These are phyloP conservation scores for Pisolithus sp. DNA, from an alignment of 768 basidiomycete species.

Conservation along the genomic window DNA sequence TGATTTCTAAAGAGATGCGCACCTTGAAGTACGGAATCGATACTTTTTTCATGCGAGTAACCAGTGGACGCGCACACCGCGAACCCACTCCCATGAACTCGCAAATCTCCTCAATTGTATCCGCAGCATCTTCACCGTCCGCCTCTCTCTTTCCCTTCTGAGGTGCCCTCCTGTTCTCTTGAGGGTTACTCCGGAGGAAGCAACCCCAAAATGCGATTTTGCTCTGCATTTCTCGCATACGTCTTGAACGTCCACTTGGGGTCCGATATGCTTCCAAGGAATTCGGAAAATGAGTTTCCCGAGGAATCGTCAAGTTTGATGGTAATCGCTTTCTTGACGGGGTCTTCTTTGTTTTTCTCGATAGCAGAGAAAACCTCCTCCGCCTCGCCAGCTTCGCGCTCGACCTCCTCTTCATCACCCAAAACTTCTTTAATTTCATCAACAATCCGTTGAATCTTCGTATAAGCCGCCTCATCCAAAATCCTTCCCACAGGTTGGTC, in stretches of 20 bases:
- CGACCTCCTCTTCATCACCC: slow-evolving; percentile 47
- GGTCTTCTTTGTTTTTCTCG: slow-evolving; percentile 34
- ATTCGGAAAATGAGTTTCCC: slow-evolving; percentile 96
- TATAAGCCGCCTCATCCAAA: slow-evolving; percentile 65
- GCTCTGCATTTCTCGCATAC: slow-evolving; percentile 78
- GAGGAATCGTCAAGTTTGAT: slow-evolving; percentile 86
- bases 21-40: slow-evolving; percentile 98
- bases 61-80: slow-evolving; percentile 73
- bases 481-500: slow-evolving; percentile 82
- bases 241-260: slow-evolving; percentile 88
- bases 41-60: slow-evolving; percentile 94
- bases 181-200: slow-evolving; percentile 42
- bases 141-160: background rate
- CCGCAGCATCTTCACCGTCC: slow-evolving; percentile 8
- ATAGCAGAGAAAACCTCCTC: slow-evolving; percentile 24
- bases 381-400: slow-evolving; percentile 31
- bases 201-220: slow-evolving; percentile 77
- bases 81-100: slow-evolving; percentile 85
- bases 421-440: slow-evolving; percentile 57
- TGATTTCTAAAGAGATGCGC: background rate
- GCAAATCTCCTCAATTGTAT: slow-evolving; percentile 74
- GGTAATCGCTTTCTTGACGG: slow-evolving; percentile 68
- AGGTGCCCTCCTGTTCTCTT: background rate
- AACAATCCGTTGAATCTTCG: slow-evolving; percentile 72
- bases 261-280: slow-evolving; percentile 78